phyloP scores from a whole-genome alignment of 306 rosid species.

The Canavalia gladiata region DNA sequence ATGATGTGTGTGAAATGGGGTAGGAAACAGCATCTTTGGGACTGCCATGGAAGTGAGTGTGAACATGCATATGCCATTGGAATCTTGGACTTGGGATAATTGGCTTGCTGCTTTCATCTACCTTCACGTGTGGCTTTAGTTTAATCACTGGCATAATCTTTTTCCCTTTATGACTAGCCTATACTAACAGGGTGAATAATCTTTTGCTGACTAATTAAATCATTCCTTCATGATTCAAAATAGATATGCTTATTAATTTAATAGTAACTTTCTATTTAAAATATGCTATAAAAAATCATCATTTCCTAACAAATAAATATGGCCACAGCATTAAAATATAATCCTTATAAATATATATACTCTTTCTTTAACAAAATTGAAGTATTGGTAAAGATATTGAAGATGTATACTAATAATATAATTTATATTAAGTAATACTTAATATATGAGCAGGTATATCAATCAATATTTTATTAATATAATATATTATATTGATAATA shows the following conservation, averaged over 20 bases:
- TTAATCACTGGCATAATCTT: conserved; percentile 15
- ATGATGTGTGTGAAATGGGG: conserved; percentile 49
- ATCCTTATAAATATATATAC: no score
- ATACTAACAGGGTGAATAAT: conserved; percentile 1
- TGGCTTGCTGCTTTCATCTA: conserved; percentile 15
- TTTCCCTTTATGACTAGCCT: background rate
- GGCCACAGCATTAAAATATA: no score
- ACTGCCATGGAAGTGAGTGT: conserved; percentile 39
- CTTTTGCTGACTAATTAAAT: background rate
- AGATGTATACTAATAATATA: no score
- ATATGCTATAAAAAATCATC: background rate
- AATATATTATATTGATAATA: no score
- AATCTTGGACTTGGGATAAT: conserved; percentile 55
- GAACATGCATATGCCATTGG: conserved; percentile 51
- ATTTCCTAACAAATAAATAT: no score
- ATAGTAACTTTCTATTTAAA: background rate
- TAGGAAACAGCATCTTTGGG: conserved; percentile 47
- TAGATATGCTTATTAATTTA: background rate
- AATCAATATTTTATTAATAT: no score
- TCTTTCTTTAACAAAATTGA: no score
- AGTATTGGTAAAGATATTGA: no score
- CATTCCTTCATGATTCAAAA: background rate
- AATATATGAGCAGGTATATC: no score
- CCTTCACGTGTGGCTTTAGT: conserved; percentile 44
- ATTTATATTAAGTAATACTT: no score